Base-by-base conservation (phyloP, 306 rosid species). In the Hippophae rhamnoides region DNA sequence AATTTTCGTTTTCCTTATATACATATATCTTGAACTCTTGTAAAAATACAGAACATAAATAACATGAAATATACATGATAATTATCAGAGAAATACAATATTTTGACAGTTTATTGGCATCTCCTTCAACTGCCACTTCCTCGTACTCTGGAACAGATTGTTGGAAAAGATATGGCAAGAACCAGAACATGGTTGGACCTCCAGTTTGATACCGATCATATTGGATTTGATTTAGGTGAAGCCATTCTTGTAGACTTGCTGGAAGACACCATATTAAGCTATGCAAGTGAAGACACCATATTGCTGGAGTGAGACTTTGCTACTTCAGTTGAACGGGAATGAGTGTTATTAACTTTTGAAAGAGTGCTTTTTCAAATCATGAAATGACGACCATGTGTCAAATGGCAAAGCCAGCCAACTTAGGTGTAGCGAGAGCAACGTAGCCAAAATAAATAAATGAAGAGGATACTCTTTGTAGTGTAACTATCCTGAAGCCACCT, bases 71-170 rank as follows among this genome's bases (percentile, higher is more conserved):
- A n/a, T n/a, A n/a, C n/a, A n/a, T n/a, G n/a, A n/a, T n/a, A n/a
- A n/a, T n/a, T n/a, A n/a, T n/a, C n/a, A n/a, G n/a, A n/a, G n/a
- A n/a, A n/a, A n/a, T n/a, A n/a, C n/a, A n/a, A n/a, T n/a, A n/a
- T n/a, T n/a, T n/a, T n/a, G n/a, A n/a, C n/a, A 75, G 82, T 93
- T 51, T 64, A 84, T 61, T 82, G 97, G 97, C 83, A 82, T 79
- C 74, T 93, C 70, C 79, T 68, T 80, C 84, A 89, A 13, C 57
- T 81, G 54, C 84, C 89, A 43, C 79, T 74, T 7, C 97, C 94
- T 5, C 82, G 41, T 52, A 80, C 89, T 2, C 79, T 93, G 68
- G 99, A 93, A 66, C 93, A 93, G 74, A 83, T 88, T 62, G 81
- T 93, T 52, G 56, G 71, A 53, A 88, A 89, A 73, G 97, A 93